Evolutionary conservation across 1,284 basidiomycete genomes (phyloP), one percentile per base, ranked within the genome.

Genomic region (Laetiporus sulphureus): DNA sequence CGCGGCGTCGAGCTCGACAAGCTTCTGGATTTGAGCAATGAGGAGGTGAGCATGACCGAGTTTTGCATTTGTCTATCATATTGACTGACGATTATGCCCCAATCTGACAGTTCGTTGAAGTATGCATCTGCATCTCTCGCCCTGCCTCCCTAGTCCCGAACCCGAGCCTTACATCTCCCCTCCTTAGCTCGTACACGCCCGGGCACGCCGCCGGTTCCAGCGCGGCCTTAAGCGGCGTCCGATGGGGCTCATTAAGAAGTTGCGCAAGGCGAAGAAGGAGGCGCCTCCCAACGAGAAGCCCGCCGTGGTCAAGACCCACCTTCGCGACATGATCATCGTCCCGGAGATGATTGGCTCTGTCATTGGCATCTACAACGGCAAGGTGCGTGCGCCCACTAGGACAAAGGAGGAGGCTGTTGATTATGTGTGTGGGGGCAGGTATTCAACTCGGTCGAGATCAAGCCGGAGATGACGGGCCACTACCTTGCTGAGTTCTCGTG

Each of bases 261-360:
- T 99, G 56, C 90, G 96, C 68, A 97, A 96, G 72, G 91, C 96
- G 52, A 99, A 99, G 84, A 97, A 95, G 76, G 94, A 98, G 71
- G 91, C 93, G 33, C 89, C 79, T 48, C 90, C 95, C 59, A 97
- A 97, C 73, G 91, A 98, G 75, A 99, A 99, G 79, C 96, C 96
- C 50, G 79, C 90, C 42, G 89, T 93, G 56, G 93, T 99, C 65
- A 99, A 98, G 82, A 99, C 96, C 44, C 96, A 99, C 73, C 77
- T 99, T 57, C 92, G 95, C 64, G 86, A 99, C 75, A 99, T 99
- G 95, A 94, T 98, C 68, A 85, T 99, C 66, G 95, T 99, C 50
- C 96, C 95, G 44, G 95, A 99, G 77, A 99, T 99, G 96, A 97
- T 99, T 67, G 95, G 95, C 53, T 88, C 83, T 56, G 89, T 95